phyloP scores from a whole-genome alignment of 495 filamentous ascomycete genomes.

The Neurospora cerealis region DNA sequence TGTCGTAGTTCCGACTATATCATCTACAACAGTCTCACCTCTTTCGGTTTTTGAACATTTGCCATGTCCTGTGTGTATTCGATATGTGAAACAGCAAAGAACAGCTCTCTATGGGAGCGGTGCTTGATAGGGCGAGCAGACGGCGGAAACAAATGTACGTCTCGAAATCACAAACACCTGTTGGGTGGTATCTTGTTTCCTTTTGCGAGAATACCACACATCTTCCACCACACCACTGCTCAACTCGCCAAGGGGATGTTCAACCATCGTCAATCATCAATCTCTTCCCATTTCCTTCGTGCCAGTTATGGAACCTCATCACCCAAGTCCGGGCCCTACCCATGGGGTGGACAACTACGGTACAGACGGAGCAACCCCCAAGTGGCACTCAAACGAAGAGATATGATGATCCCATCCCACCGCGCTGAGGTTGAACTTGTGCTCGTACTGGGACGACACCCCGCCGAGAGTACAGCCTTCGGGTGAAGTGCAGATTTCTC shows the following conservation, averaged over 20 bases:
- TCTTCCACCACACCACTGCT: background rate
- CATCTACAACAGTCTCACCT: background rate
- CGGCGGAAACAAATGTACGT: background rate
- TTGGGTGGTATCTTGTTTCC: background rate
- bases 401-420: constrained; percentile 28
- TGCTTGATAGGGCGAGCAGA: background rate
- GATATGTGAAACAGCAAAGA: background rate
- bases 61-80: background rate
- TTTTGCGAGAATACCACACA: background rate
- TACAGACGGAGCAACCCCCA: background rate
- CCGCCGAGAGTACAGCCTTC: constrained; percentile 35
- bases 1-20: background rate
- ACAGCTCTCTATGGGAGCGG: background rate
- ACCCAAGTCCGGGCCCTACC: background rate
- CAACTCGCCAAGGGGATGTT: background rate
- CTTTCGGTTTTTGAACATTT: background rate
- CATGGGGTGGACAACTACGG: background rate
- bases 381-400: constrained; percentile 28
- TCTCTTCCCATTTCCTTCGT: background rate
- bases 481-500: constrained; percentile 30
- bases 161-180: background rate
- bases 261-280: background rate
- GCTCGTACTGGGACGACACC: constrained; percentile 21
- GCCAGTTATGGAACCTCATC: background rate
- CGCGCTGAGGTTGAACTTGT: constrained; percentile 28